Evolutionary conservation across 1,284 basidiomycete species (phyloP), one percentile per base, ranked within the genome.

Genomic region (Ceratobasidium sp.): DNA sequence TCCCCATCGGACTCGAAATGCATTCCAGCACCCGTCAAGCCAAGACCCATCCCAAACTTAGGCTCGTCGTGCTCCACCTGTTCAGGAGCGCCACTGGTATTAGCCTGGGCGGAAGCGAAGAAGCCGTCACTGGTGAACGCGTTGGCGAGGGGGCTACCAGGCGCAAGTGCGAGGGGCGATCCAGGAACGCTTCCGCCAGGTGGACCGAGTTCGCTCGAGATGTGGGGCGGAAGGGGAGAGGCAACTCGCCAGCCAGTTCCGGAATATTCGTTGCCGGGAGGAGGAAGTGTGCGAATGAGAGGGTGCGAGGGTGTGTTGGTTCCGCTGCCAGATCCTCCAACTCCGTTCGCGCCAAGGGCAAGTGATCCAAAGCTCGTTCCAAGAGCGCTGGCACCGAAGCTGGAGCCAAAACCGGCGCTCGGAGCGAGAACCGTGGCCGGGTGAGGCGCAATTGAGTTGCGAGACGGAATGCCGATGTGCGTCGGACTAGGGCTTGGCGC

Each of bases 401-500:
- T 54, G 4, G 70, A n/a, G 15, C 70, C 70, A 42, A 73, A n/a
- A 3, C 59, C 71, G 50, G 73, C 61, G 50, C 44, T 62, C 3
- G 71, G 73, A 9, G 73, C 73, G 7, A 76, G 62, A 9, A 76
- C 52, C 3, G 73, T 76, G 6, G 73, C 73, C 6, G 73, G 73
- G 26, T 76, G 73, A 2, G 73, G 73, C 5, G 64, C 73, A 48
- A 76, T 76, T 3, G 28, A 12, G 33, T 61, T 3, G 10, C 73
- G 73, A 3, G 50, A 54, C 7, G 73, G 64, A n/a, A 76, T 76
- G 1, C 73, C 73, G 46, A 76, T 76, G 38, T 76, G 73, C 3
- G 73, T 76, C 17, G 73, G 73, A 40, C 73, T 76, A 2, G 73
- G 73, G 23, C 73, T 76, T 9, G 73, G 73, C n/a, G 73, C 73